Percentiles rank a stretch among this genome's conserved stretches.
Evolutionary conservation across 2,329 filamentous ascomycete species (phyloP).

Genomic region (Xylaria sp.): DNA sequence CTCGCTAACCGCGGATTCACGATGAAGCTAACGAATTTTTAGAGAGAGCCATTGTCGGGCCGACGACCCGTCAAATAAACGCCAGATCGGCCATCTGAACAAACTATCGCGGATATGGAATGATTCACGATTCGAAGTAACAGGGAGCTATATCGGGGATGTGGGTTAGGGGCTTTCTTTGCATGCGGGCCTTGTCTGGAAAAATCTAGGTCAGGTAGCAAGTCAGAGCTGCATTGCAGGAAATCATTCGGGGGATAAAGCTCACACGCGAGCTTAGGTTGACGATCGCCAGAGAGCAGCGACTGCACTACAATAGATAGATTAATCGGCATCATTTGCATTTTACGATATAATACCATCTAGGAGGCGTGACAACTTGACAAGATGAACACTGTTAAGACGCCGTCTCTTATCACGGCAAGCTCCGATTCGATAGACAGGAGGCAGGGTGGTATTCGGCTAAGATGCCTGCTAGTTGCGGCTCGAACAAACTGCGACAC

Average conservation of each 20-base stretch:
- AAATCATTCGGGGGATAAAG: neutral
- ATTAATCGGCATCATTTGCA: neutral
- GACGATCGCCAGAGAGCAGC: conserved; percentile 8
- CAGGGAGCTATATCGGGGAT: conserved; percentile 4
- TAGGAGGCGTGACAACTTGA: too few relatives aligned
- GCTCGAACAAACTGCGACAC: conserved; percentile 38
- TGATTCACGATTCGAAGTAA: too few relatives aligned
- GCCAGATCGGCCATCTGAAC: neutral
- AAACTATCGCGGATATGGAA: too few relatives aligned
- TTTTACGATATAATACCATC: too few relatives aligned
- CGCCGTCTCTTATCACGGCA: conserved; percentile 1
- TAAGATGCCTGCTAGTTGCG: conserved; percentile 29
- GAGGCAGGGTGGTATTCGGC: conserved; percentile 14
- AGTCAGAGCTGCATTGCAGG: neutral
- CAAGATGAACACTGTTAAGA: too few relatives aligned
- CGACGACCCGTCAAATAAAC: conserved; percentile 4
- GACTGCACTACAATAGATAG: neutral
- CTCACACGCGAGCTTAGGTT: neutral
- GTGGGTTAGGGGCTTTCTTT: conserved; percentile 13
- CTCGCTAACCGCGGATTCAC: neutral
- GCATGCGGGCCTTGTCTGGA: conserved; percentile 12
- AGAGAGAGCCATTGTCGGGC: neutral
- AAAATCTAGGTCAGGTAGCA: neutral
- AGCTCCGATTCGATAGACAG: neutral
- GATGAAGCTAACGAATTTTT: neutral